phyloP scores from a whole-genome alignment of 139 green algal genomes.

The Chlamydomonas schloesseri region DNA sequence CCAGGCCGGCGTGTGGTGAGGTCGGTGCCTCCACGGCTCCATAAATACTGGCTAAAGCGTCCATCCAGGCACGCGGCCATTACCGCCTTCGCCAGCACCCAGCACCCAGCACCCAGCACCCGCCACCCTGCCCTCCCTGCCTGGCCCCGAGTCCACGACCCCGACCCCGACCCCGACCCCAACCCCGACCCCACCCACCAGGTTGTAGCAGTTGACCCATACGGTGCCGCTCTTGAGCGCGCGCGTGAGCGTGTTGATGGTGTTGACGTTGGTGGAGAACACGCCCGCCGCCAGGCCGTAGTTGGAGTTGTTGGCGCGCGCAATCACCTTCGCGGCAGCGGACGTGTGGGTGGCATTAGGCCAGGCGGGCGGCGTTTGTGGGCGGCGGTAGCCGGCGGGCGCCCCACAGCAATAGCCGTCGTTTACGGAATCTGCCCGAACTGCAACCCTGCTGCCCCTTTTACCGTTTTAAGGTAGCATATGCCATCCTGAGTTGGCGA shows the following conservation, averaged over 20 bases:
- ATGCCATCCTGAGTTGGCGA: no score
- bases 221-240: constrained; percentile 72
- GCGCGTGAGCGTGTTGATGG: constrained; percentile 70
- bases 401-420: no score
- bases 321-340: constrained; percentile 68
- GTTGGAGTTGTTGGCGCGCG: constrained; percentile 72
- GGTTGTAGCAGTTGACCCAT: constrained; percentile 68
- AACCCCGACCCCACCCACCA: background rate
- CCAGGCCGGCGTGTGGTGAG: no score
- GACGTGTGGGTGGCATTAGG: background rate
- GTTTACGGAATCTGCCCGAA: no score
- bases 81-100: background rate
- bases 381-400: no score
- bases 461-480: no score
- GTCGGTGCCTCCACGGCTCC: no score
- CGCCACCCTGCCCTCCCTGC: background rate
- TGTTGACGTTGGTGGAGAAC: constrained; percentile 72
- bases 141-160: no score
- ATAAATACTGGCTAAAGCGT: no score
- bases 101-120: background rate
- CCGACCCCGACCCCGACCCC: background rate
- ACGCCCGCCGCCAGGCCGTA: constrained; percentile 83
- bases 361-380: no score
- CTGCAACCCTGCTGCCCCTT: no score
- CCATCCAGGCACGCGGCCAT: no score